Evolutionary conservation across 768 basidiomycete genomes (phyloP).

Genomic region (Lactarius sanguifluus): DNA sequence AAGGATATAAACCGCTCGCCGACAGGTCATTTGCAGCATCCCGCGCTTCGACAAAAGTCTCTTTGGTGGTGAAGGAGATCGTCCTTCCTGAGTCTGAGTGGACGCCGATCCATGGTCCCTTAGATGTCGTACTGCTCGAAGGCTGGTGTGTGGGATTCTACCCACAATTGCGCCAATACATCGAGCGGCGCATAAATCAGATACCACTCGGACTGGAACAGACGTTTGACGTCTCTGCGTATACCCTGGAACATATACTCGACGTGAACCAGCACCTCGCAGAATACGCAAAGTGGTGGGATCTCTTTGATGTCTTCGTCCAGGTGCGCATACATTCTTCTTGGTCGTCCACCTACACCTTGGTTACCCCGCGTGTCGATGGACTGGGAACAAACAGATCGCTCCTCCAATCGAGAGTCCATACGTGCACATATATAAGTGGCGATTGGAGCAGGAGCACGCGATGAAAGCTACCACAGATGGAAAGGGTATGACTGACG

Average conservation of each 20-base stretch:
- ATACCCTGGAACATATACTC: slow-evolving; percentile 53
- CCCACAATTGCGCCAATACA: slow-evolving; percentile 51
- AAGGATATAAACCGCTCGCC: slow-evolving; percentile 39
- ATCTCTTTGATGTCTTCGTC: slow-evolving; percentile 67
- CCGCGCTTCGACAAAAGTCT: slow-evolving; percentile 90
- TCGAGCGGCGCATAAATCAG: slow-evolving; percentile 53
- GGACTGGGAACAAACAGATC: slow-evolving; percentile 36
- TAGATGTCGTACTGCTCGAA: slow-evolving; percentile 89
- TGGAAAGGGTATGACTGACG: slow-evolving; percentile 86
- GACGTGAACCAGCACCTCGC: slow-evolving; percentile 63
- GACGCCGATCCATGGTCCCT: slow-evolving; percentile 45
- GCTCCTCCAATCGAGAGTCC: slow-evolving; percentile 39
- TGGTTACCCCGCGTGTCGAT: neutral
- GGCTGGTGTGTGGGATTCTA: slow-evolving; percentile 95
- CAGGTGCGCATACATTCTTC: slow-evolving; percentile 51
- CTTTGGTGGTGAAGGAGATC: slow-evolving; percentile 81
- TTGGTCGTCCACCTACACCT: neutral
- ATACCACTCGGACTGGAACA: slow-evolving; percentile 37
- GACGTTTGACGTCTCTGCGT: slow-evolving; percentile 38
- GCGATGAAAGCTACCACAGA: slow-evolving; percentile 84
- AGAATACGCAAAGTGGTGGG: slow-evolving; percentile 68
- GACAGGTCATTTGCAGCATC: slow-evolving; percentile 44
- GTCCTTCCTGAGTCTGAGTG: slow-evolving; percentile 47
- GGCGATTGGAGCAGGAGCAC: slow-evolving; percentile 90
- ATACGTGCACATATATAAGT: slow-evolving; percentile 68